Base-by-base conservation (phyloP, 2,329 filamentous ascomycete species). In the Calonectria pseudoturangicola region DNA sequence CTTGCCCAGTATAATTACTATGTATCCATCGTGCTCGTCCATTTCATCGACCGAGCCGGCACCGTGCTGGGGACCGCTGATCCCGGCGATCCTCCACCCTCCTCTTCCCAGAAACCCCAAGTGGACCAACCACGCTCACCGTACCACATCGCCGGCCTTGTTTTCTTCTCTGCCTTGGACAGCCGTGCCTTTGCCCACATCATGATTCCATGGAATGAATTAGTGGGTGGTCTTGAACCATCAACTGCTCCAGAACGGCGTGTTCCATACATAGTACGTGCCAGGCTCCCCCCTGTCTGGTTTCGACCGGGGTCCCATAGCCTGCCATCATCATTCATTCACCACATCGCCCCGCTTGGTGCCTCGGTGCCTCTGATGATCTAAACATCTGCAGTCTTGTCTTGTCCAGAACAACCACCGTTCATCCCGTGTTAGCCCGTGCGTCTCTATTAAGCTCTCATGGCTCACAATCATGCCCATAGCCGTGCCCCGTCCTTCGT, bases 221-320 rank as follows among this genome's bases (percentile, higher is more conserved):
- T 16, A n/a, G 27, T 39, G n/a, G 25, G 54, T 33, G 54, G 7
- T 45, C 69, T 63, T 62, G 73, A 72, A 43, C 67, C 73, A 68
- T 74, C 73, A 51, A 73, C 50, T 69, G 73, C 73, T 70, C 71
- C 73, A 75, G 64, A 48, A 56, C 73, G 68, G 71, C 66, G 45
- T 68, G 66, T 73, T 75, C 75, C 71, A 75, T 66, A 76, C 77
- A 75, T 60, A 72, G 74, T 51, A 73, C 47, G 75, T 75, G 69
- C 74, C 76, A 79, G 74, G 75, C 43, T 43, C 69, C 76, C 76
- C 76, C 64, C 43, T 60, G 64, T 56, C 25, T 13, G 15, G 41
- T 68, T 48, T 41, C 47, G 28, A 48, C 41, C n/a, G n/a, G 65
- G 48, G 27, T 33, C 48, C 21, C 65, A 21, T 71, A 60, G 60